Base-by-base conservation (phyloP, 169 alveolate genomes). In the Eimeria maxima region DNA sequence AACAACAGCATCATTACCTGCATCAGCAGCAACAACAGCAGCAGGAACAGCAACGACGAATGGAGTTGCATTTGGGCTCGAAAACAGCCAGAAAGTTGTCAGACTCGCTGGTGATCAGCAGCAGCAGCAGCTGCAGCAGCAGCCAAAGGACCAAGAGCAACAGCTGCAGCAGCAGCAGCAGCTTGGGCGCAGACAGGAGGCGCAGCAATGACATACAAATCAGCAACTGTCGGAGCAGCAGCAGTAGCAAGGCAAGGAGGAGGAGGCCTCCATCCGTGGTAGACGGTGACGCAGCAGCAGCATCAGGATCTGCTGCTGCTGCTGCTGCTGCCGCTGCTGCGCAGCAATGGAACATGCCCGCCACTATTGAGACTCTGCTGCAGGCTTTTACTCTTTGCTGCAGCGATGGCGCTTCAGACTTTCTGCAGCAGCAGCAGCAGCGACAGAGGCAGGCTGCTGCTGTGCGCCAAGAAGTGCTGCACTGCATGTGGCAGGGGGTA, bases 281-380 rank as follows among this genome's bases (percentile, higher is more conserved):
- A 0, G 18, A n/a, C 22, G 33, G 84, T 13, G 84, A 80, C 65
- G 60, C 24, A 53, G 89, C 42, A 24, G 69, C 67, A 80, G 89
- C 60, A 42, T 22, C 44, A 80, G 69, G 16, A 6, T 63, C 89
- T 45, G 10, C 42, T 67, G 69, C 89, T 14, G 89, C 89, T 16
- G 89, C 89, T 16, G 89, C 89, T 78, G 89, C 89, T 13, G 89
- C 89, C 45, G 89, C 89, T 80, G 89, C 89, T 80, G 89, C 89
- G 4, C 89, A 80, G 89, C 89, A 80, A 27, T 80, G 89, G 89
- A 22, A 47, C 33, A 29, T 80, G 2, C 69, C 89, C 22, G 67
- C 67, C 38, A 80, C 89, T n/a, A 65, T 80, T 2, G 14, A 47
- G 38, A 65, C 89, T 24, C 38, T 80, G 67, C 89, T 27, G 89